Base-by-base conservation (phyloP, 73 alveolate species). In the Urostyla sp. region DNA sequence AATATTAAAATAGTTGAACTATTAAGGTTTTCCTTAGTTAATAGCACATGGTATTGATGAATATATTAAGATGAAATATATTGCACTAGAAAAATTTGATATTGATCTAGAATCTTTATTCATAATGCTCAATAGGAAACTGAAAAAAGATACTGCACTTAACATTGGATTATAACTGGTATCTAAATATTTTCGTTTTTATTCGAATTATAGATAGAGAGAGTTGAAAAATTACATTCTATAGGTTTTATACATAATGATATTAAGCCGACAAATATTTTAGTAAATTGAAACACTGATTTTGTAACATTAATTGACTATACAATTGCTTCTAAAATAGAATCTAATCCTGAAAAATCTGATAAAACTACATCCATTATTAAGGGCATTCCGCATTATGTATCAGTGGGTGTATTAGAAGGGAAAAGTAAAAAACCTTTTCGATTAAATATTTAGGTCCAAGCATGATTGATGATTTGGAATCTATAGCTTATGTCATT, bases 181-280 rank as follows among this genome's bases (percentile, higher is more conserved):
- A 63, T 24, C 26, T 6, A 2, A 43, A 28, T 1, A 35, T 18
- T 63, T 34, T 28, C 20, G 21, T 63, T 1, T 10, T 2, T 36
- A 21, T 40, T 49, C 27, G 10, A 18, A 49, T 7, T 16, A 18
- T 7, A 73, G 85, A 34, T 73, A 6, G 85, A 73, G 7, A 4
- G 73, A 31, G 30, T 73, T 27, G 85, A 73, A 53, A 50, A 48
- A 20, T 23, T 73, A 10, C 85, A 73, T 24, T 34, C 36, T 3
- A 31, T 73, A 11, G 85, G 85, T 27, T 73, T 15, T 23, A n/a
- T 73, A 26, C 85, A 73, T 21, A 48, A 50, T 21, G 85, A 73
- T 51, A 50, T 73, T 4, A 73, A 73, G 52, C 59, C 85, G 7
- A 6, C 50, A 46, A 73, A 73, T 52, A 48, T 73, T 20, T 28